A percentile compares a stretch with the other conserved stretches of the same genome.
Evolutionary conservation across 495 filamentous ascomycete genomes (phyloP).

Genomic region (Staphylotrichum tortipilum): DNA sequence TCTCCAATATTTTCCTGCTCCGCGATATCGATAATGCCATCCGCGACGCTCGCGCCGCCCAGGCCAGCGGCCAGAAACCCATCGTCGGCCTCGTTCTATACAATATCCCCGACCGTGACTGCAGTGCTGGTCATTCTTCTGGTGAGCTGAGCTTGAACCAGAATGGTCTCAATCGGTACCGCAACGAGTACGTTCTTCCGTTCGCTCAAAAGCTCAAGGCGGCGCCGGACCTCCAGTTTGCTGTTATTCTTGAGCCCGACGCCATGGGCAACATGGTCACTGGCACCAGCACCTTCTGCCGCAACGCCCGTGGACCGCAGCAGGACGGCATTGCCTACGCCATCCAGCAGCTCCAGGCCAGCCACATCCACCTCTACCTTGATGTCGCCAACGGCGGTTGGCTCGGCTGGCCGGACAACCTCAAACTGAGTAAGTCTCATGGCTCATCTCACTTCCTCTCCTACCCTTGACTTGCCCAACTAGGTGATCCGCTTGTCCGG

Average conservation of each 20-base stretch:
- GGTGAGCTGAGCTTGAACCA: slow-evolving; percentile 44
- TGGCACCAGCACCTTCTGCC: slow-evolving; percentile 48
- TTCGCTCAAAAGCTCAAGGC: slow-evolving; percentile 21
- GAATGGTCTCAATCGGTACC: too few relatives aligned
- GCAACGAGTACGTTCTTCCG: slow-evolving; percentile 42
- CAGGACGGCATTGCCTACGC: slow-evolving; percentile 50
- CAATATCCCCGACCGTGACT: slow-evolving; percentile 58
- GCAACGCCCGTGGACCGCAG: slow-evolving; percentile 42
- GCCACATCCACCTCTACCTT: slow-evolving; percentile 55
- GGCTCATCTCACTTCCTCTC: background rate
- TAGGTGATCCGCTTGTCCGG: too few relatives aligned
- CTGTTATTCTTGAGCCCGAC: slow-evolving; percentile 48
- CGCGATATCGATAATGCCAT: slow-evolving; percentile 40
- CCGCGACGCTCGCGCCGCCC: slow-evolving; percentile 4
- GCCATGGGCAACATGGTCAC: slow-evolving; percentile 56
- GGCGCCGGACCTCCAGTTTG: slow-evolving; percentile 24
- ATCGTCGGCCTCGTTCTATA: slow-evolving; percentile 51
- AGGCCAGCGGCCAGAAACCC: slow-evolving; percentile 29
- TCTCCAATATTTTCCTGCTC: slow-evolving; percentile 25
- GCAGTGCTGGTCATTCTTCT: slow-evolving; percentile 49
- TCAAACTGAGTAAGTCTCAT: slow-evolving; percentile 19
- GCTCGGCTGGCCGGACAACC: slow-evolving; percentile 54
- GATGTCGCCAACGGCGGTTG: slow-evolving; percentile 58
- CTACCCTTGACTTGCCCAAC: too few relatives aligned
- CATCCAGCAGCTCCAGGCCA: slow-evolving; percentile 43